Evolutionary conservation across 495 filamentous ascomycete genomes (phyloP).

Genomic region (Penicillium samsonianum): DNA sequence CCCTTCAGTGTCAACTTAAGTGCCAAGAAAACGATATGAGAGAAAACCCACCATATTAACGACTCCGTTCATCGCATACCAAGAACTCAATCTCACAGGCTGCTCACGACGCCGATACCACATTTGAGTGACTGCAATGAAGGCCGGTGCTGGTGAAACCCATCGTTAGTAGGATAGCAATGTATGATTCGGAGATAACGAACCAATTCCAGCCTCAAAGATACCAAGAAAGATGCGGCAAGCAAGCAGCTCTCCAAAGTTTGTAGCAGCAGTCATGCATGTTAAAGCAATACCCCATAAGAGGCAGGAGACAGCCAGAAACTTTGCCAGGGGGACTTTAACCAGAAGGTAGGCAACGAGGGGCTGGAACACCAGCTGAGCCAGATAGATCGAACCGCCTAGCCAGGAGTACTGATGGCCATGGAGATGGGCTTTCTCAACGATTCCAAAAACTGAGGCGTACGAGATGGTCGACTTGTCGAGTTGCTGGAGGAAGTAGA

Average conservation of each 20-base stretch:
- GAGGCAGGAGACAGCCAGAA: slow-evolving; percentile 58
- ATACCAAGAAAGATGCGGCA: slow-evolving; percentile 63
- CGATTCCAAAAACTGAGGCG: slow-evolving; percentile 52
- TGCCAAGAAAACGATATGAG: neutral
- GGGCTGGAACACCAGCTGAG: slow-evolving; percentile 51
- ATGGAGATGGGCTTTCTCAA: slow-evolving; percentile 45
- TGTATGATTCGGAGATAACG: slow-evolving; percentile 9
- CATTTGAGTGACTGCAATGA: slow-evolving; percentile 63
- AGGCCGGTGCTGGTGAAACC: slow-evolving; percentile 51
- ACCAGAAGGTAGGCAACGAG: slow-evolving; percentile 42
- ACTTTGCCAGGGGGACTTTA: slow-evolving; percentile 48
- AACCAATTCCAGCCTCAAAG: slow-evolving; percentile 57
- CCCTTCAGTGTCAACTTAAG: neutral
- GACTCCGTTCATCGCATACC: slow-evolving; percentile 62
- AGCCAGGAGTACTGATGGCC: slow-evolving; percentile 57
- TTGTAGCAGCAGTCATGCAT: slow-evolving; percentile 57
- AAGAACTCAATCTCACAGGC: slow-evolving; percentile 56
- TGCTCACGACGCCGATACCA: slow-evolving; percentile 64
- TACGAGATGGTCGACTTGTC: slow-evolving; percentile 61
- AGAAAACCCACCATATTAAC: slow-evolving; percentile 51
- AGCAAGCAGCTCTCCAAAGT: slow-evolving; percentile 55
- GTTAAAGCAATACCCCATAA: slow-evolving; percentile 59
- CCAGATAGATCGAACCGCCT: slow-evolving; percentile 51
- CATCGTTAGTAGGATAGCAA: slow-evolving; percentile 1
- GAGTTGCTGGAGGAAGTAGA: slow-evolving; percentile 54